Evolutionary conservation across 176 grass and related monocot genomes (phyloP).

Genomic region (Carex cristatella): DNA sequence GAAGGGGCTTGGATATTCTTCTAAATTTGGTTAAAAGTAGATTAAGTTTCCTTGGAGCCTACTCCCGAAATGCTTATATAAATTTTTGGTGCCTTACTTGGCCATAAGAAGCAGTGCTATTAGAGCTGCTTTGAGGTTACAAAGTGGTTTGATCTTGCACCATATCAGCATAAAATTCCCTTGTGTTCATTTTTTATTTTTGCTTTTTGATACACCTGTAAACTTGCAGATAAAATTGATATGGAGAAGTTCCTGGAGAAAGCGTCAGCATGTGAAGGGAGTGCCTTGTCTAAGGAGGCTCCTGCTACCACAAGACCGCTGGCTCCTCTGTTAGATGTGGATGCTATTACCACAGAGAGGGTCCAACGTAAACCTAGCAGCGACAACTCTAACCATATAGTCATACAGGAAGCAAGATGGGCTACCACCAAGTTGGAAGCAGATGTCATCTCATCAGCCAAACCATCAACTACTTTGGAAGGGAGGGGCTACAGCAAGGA

Average conservation of each 20-base stretch:
- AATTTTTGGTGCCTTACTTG: background rate
- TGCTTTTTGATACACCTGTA: background rate
- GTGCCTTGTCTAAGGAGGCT: constrained; percentile 47
- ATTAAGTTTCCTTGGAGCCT: background rate
- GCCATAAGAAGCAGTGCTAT: background rate
- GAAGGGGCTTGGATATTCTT: background rate
- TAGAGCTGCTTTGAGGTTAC: background rate
- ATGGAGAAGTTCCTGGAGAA: constrained; percentile 51
- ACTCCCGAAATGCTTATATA: background rate
- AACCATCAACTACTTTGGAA: constrained; percentile 32
- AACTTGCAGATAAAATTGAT: constrained; percentile 53
- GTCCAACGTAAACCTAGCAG: background rate
- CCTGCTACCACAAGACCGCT: constrained; percentile 15
- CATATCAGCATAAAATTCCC: background rate
- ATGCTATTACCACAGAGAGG: constrained; percentile 11
- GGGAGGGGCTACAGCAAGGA: constrained; percentile 20
- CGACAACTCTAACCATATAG: constrained; percentile 23
- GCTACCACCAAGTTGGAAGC: constrained; percentile 10
- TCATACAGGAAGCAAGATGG: constrained; percentile 39
- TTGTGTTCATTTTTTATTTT: constrained; percentile 12
- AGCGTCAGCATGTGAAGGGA: constrained; percentile 42
- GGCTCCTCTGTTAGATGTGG: constrained; percentile 18
- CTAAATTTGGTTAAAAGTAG: background rate
- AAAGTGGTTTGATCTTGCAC: background rate
- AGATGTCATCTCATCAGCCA: background rate